Base-by-base conservation (phyloP, 2,329 filamentous ascomycete species). In the Fusarium sp. region DNA sequence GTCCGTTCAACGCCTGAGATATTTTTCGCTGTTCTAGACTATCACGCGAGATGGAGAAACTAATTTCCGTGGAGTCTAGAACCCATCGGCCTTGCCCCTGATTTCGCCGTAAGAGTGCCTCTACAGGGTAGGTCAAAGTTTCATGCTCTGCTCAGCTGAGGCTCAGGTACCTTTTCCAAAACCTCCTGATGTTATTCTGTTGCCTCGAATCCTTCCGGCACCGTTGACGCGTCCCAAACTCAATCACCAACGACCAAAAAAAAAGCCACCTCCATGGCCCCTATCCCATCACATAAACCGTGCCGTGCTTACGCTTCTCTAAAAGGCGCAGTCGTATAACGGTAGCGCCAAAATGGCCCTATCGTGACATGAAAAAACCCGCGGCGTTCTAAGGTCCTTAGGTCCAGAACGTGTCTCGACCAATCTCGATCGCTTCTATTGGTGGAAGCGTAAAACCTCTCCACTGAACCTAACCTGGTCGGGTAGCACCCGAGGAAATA, bases 71-170 rank as follows among this genome's bases (percentile, higher is more conserved):
- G 2, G 2, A 20, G 26, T 54, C 34, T 28, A 54, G 51, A 54
- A 39, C 51, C 4, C 11, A 0, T 6, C 38, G 10, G 3, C 34
- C 10, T 13, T 6, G 10, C 34, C 24, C 14, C 8, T 22, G 24
- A 26, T 0, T 39, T 4, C 20, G 34, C 0, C 2, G 8, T 3
- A 12, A 22, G 5, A 8, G 3, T 5, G 4, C 1, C 15, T 28
- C 24, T 54, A 39, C 8, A 54, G 51, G 51, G 51, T 54, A 54
- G 13, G 24, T 17, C 13, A 0, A 38, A 22, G 13, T 8, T 32
- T 28, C 6, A 13, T 18, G 8, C 8, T 32, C n/a, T 6, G 8
- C 34, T 41, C 51, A 41, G 51, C 51, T 55, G 51, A 41, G 51
- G 51, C 34, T n/a, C 11, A 30, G n/a, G 51, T 55, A 41, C 51